A percentile compares a stretch with the other conserved stretches of the same genome.
Evolutionary conservation across 148 eudicot species (phyloP).

Genomic region (Rhododendron ferrugineum): DNA sequence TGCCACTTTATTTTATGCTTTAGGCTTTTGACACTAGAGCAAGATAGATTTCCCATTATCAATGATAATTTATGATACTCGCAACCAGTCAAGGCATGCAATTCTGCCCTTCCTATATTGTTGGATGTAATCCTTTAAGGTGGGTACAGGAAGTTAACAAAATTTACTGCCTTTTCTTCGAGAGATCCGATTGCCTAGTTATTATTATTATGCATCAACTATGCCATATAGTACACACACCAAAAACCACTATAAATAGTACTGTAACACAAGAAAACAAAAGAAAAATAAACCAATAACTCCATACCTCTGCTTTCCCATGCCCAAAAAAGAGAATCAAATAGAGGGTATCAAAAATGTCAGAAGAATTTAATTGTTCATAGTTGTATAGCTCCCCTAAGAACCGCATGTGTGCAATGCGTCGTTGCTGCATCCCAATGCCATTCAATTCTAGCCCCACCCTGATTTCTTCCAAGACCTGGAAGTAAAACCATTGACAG

Average conservation of each 20-base stretch:
- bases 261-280: neutral
- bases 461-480: conserved; percentile 96
- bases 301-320: conserved; percentile 79
- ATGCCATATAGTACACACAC: neutral
- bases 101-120: neutral
- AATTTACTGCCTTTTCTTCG: neutral
- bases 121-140: neutral
- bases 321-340: conserved; percentile 85
- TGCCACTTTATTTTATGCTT: neutral
- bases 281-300: neutral
- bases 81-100: neutral
- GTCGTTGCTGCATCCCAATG: conserved; percentile 85
- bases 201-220: neutral
- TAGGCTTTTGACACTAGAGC: neutral
- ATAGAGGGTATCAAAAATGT: conserved; percentile 86
- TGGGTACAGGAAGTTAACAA: neutral
- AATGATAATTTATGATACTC: neutral
- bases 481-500: conserved; percentile 18
- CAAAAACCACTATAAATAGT: neutral
- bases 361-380: conserved; percentile 91
- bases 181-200: neutral
- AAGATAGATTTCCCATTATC: neutral
- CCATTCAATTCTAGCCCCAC: conserved; percentile 85
- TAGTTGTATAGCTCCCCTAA: conserved; percentile 93
- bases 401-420: conserved; percentile 94